Evolutionary conservation across 2,329 filamentous ascomycete species (phyloP).

Genomic region (Cladosporium cucumerinum): DNA sequence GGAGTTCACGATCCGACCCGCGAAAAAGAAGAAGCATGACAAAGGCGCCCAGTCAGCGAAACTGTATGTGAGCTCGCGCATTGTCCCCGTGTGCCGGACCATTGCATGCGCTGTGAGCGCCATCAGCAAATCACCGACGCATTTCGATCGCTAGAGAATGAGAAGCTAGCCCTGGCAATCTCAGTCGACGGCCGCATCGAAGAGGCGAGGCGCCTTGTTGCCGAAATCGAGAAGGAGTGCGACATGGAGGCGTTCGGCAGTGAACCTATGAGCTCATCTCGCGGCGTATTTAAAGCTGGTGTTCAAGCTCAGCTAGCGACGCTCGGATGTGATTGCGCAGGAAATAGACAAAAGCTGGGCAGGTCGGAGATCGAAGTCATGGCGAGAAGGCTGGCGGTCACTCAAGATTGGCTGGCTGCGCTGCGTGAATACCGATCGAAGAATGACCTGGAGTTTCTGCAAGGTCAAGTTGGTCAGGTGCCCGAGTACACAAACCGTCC

Average conservation of each 20-base stretch:
- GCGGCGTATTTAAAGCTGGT: neutral
- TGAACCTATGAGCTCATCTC: neutral
- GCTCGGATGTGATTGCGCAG: neutral
- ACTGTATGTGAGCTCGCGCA: neutral
- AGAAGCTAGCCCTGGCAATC: neutral
- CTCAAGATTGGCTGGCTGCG: neutral
- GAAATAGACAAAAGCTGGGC: neutral
- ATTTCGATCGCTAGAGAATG: neutral
- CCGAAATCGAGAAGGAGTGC: neutral
- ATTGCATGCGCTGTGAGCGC: neutral
- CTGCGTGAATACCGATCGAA: neutral
- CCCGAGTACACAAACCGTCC: neutral
- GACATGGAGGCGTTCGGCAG: neutral
- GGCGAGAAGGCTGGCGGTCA: neutral
- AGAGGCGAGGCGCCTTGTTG: neutral
- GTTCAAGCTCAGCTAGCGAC: neutral
- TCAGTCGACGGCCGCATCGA: neutral
- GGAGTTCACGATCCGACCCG: neutral
- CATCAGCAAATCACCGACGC: neutral
- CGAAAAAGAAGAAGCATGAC: neutral
- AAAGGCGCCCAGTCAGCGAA: neutral
- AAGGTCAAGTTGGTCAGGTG: neutral
- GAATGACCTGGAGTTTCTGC: neutral
- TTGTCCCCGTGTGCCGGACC: neutral
- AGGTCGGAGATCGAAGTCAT: neutral